A percentile compares a stretch with the other conserved stretches of the same genome.
These are phyloP conservation scores for Septoria petroselini DNA, from an alignment of 2,329 filamentous ascomycete species.

Conservation along the genomic window DNA sequence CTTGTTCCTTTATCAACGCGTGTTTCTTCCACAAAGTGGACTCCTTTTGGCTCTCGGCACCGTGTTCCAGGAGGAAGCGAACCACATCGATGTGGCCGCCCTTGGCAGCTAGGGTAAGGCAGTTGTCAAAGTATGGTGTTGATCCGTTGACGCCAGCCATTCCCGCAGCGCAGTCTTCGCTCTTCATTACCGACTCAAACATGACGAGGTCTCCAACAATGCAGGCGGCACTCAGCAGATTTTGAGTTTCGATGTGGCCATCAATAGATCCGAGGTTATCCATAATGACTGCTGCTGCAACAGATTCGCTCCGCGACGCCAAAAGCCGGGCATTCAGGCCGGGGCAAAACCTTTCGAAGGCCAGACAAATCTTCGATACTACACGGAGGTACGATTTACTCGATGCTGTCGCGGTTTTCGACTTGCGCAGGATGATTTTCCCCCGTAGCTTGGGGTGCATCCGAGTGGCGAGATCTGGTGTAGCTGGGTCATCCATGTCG, in stretches of 20 bases:
- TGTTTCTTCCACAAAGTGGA: not conserved
- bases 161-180: too few relatives aligned
- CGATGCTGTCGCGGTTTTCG: not conserved
- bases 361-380: not conserved
- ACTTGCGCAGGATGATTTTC: not conserved
- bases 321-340: not conserved
- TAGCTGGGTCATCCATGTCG: conserved; percentile 1
- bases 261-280: not conserved
- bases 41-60: not conserved
- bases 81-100: conserved; percentile 9
- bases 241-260: not conserved
- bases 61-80: not conserved
- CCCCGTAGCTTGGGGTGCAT: conserved; percentile 3
- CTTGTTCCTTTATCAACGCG: not conserved
- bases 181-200: not conserved
- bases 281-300: not conserved
- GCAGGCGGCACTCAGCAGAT: conserved; percentile 7
- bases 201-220: not conserved
- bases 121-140: conserved; percentile 6
- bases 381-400: not conserved
- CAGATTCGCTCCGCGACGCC: not conserved
- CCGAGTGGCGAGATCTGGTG: not conserved
- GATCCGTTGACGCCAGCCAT: not conserved
- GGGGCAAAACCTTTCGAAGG: not conserved
- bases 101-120: conserved; percentile 5